Conservation (phyloP, 1,139 yeast genomes). For the Zhuliangozyma blackwelliae region DNA sequence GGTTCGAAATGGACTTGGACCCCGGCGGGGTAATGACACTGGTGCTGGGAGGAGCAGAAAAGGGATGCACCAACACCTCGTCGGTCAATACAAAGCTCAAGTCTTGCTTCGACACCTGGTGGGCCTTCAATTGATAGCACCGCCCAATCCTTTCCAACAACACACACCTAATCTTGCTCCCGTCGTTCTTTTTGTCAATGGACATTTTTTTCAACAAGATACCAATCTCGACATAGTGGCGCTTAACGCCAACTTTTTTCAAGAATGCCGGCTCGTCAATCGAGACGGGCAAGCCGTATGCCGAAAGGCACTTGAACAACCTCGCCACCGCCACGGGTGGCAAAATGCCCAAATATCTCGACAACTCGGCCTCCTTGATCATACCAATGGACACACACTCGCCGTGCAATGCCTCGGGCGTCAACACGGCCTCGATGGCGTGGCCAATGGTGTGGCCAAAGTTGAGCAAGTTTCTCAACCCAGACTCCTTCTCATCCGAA, state of each 20-base stretch:
- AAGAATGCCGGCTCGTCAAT: slow-evolving; percentile 66
- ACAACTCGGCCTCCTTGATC: slow-evolving; percentile 89
- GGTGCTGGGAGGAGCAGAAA: slow-evolving; percentile 33
- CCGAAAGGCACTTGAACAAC: slow-evolving; percentile 71
- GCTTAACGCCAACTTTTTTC: slow-evolving; percentile 62
- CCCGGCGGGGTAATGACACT: slow-evolving; percentile 83
- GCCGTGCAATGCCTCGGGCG: slow-evolving; percentile 96
- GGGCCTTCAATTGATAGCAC: slow-evolving; percentile 86
- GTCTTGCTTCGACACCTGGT: slow-evolving; percentile 74
- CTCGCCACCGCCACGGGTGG: slow-evolving; percentile 95
- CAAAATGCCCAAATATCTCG: slow-evolving; percentile 83
- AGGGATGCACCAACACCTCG: slow-evolving; percentile 64
- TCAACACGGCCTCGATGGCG: slow-evolving; percentile 93
- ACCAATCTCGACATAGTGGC: slow-evolving; percentile 63
- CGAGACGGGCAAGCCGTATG: slow-evolving; percentile 82
- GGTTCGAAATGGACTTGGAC: slow-evolving; percentile 91
- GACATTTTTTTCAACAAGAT: slow-evolving; percentile 78
- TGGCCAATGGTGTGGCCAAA: slow-evolving; percentile 98
- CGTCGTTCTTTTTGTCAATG: slow-evolving; percentile 95
- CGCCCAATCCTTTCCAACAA: slow-evolving; percentile 79
- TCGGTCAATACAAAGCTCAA: slow-evolving; percentile 82
- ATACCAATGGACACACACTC: slow-evolving; percentile 97
- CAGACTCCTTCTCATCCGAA: slow-evolving; percentile 92
- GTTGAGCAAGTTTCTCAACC: slow-evolving; percentile 84
- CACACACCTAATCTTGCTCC: slow-evolving; percentile 83